These are phyloP conservation scores for Tricholoma flavovirens DNA, from an alignment of 768 basidiomycete species.

Conservation along the genomic window DNA sequence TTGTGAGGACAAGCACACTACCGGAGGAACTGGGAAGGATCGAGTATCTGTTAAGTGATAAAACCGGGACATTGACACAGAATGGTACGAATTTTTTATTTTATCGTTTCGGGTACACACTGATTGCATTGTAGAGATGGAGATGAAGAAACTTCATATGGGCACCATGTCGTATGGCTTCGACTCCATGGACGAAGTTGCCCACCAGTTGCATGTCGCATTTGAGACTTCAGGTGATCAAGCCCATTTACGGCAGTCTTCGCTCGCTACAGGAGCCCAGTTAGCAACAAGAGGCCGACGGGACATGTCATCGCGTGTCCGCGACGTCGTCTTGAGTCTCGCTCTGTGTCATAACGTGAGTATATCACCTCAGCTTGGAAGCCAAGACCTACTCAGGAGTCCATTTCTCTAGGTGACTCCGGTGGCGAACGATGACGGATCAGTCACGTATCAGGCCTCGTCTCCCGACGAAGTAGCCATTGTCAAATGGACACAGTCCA, in stretches of 20 bases:
- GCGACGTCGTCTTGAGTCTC: slow-evolving; percentile 88
- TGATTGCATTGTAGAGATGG: slow-evolving; percentile 70
- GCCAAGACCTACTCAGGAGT: slow-evolving; percentile 1
- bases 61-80: slow-evolving; percentile 96
- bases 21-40: slow-evolving; percentile 96
- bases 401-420: slow-evolving; percentile 76
- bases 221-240: slow-evolving; percentile 66
- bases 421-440: slow-evolving; percentile 89
- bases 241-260: slow-evolving; percentile 44
- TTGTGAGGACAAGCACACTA: slow-evolving; percentile 94
- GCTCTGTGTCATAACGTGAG: slow-evolving; percentile 94
- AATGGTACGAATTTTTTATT: slow-evolving; percentile 60
- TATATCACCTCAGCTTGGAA: slow-evolving; percentile 7
- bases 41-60: slow-evolving; percentile 94
- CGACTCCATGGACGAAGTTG: slow-evolving; percentile 99
- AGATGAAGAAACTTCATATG: slow-evolving; percentile 98
- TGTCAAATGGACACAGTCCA: slow-evolving; percentile 93
- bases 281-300: slow-evolving; percentile 82
- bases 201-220: slow-evolving; percentile 82
- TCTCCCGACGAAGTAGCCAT: slow-evolving; percentile 99
- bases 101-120: neutral
- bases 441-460: slow-evolving; percentile 95
- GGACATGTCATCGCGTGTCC: slow-evolving; percentile 91
- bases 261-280: slow-evolving; percentile 69
- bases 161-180: slow-evolving; percentile 96